phyloP scores from a whole-genome alignment of 768 basidiomycete genomes.

The Boletus edulis region DNA sequence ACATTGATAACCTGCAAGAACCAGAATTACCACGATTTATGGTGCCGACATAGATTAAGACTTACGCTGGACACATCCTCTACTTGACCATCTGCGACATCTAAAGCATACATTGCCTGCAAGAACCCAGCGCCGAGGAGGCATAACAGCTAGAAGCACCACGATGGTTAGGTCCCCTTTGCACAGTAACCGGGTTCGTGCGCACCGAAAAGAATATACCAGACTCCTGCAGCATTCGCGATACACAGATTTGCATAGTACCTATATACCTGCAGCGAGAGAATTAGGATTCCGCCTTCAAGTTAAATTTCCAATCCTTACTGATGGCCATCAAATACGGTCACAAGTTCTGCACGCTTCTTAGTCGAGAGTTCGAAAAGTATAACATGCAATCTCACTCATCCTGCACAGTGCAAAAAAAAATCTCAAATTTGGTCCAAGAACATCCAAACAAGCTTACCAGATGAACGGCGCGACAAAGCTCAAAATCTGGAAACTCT shows the following conservation, averaged over 20 bases:
- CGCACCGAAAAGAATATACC: slow-evolving; percentile 87
- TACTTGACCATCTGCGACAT: slow-evolving; percentile 81
- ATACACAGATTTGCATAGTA: slow-evolving; percentile 91
- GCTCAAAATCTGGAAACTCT: slow-evolving; percentile 86
- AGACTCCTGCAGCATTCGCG: slow-evolving; percentile 91
- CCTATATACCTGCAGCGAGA: slow-evolving; percentile 65
- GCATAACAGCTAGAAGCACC: slow-evolving; percentile 58
- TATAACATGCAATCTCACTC: slow-evolving; percentile 50
- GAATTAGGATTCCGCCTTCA: not conserved
- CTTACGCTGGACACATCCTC: slow-evolving; percentile 51
- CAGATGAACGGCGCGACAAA: slow-evolving; percentile 88
- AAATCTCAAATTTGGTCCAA: not conserved
- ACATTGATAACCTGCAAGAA: slow-evolving; percentile 58
- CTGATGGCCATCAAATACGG: slow-evolving; percentile 81
- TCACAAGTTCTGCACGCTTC: slow-evolving; percentile 58
- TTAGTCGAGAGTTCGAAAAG: not conserved
- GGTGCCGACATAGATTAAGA: slow-evolving; percentile 7
- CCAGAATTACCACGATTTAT: not conserved
- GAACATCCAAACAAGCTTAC: slow-evolving; percentile 39
- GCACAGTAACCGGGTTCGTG: not conserved
- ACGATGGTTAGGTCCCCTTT: not conserved
- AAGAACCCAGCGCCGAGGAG: slow-evolving; percentile 81
- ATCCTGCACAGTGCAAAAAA: slow-evolving; percentile 50
- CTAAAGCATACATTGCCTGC: slow-evolving; percentile 86
- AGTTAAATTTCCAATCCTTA: slow-evolving; percentile 28